These are phyloP conservation scores for Metarhizium humberi DNA, from an alignment of 2,329 filamentous ascomycete genomes.

Conservation along the genomic window DNA sequence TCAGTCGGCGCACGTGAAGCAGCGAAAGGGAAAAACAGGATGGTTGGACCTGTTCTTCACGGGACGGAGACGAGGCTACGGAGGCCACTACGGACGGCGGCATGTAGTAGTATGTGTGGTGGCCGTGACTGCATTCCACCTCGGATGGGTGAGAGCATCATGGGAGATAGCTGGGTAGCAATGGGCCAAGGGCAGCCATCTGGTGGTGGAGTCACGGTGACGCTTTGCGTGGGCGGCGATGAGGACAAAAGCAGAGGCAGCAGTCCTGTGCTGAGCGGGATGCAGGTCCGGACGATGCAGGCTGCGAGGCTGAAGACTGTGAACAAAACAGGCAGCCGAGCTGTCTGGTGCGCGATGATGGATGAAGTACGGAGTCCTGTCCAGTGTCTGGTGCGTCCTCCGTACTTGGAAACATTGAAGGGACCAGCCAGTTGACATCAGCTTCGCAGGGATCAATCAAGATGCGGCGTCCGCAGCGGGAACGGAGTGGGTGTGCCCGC, in stretches of 20 bases:
- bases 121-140: background rate
- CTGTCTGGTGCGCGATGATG: too few relatives aligned
- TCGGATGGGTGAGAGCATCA: background rate
- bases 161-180: background rate
- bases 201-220: background rate
- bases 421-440: too few relatives aligned
- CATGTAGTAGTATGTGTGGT: background rate
- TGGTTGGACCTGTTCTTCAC: background rate
- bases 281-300: background rate
- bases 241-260: too few relatives aligned
- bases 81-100: background rate
- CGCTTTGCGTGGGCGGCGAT: too few relatives aligned
- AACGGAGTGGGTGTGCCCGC: too few relatives aligned
- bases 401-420: too few relatives aligned
- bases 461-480: too few relatives aligned
- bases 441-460: too few relatives aligned
- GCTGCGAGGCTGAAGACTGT: too few relatives aligned
- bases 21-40: background rate
- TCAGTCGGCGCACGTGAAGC: constrained; percentile 7
- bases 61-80: background rate
- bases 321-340: too few relatives aligned
- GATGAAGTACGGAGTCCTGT: too few relatives aligned
- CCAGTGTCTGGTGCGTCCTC: too few relatives aligned
- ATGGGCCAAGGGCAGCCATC: background rate
- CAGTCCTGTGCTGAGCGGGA: background rate